A percentile compares a stretch with the other conserved stretches of the same genome.
Conservation (phyloP, 441 rosid genomes). For the Bruguiera hainesii region DNA sequence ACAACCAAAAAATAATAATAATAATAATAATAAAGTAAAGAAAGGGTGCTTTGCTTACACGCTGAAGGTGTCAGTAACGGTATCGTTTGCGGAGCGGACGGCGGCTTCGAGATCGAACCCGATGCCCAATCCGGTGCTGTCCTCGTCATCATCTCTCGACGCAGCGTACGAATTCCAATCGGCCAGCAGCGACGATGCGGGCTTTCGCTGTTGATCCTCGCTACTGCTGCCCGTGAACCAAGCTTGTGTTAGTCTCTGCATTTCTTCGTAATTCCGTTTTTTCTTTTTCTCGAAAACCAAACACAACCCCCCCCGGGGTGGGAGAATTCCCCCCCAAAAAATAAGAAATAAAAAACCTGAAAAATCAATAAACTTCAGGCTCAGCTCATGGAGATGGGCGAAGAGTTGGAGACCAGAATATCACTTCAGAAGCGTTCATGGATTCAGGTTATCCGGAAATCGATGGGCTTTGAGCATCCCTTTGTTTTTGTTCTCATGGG, state of each 20-base stretch:
- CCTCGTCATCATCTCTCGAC: conserved; percentile 41
- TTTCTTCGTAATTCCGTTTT: background rate
- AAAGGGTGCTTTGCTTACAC: conserved; percentile 45
- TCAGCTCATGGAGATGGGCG: too few relatives aligned
- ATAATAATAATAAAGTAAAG: background rate
- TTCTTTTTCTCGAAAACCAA: conserved; percentile 8
- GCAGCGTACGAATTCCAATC: conserved; percentile 91
- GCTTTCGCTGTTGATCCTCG: conserved; percentile 39
- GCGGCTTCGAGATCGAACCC: conserved; percentile 87
- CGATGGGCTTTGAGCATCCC: too few relatives aligned
- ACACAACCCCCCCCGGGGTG: background rate
- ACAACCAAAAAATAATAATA: background rate
- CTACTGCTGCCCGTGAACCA: conserved; percentile 60
- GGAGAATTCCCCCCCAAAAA: background rate
- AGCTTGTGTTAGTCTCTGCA: conserved; percentile 47
- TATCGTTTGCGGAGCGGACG: conserved; percentile 73
- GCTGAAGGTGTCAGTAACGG: conserved; percentile 78
- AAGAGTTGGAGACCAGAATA: too few relatives aligned
- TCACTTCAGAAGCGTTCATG: too few relatives aligned
- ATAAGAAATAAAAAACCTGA: too few relatives aligned
- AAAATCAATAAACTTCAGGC: too few relatives aligned
- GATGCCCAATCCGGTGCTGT: conserved; percentile 27
- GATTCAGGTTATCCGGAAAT: too few relatives aligned
- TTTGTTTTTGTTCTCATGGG: too few relatives aligned
- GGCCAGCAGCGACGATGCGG: conserved; percentile 62